Conservation (phyloP, 331 rosid genomes). For the Prunus yedoensis region DNA sequence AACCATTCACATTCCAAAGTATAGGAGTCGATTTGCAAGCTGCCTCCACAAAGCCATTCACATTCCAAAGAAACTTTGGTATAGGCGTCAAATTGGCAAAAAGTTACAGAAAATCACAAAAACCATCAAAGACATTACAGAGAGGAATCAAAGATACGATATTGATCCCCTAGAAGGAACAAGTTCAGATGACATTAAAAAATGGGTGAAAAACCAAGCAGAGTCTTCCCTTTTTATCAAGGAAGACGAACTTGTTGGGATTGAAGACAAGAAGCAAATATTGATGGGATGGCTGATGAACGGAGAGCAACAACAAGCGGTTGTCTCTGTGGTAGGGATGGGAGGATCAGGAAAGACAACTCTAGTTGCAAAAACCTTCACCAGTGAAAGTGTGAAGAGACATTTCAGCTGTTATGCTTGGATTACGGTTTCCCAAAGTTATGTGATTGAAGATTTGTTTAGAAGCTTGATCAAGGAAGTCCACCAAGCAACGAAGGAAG, state of each 20-base stretch:
- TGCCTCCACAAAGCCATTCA: too few species aligned
- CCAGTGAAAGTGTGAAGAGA: too few species aligned
- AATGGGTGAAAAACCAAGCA: background rate
- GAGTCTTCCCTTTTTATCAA: conserved; percentile 2
- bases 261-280: background rate
- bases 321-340: conserved; percentile 14
- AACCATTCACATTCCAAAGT: too few species aligned
- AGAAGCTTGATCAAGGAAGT: conserved; percentile 21
- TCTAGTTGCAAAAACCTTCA: too few species aligned
- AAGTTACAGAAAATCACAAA: too few species aligned
- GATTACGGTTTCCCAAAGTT: conserved; percentile 7
- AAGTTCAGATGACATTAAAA: background rate
- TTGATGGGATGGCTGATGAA: background rate
- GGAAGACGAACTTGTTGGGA: conserved; percentile 16
- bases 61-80: too few species aligned
- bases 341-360: conserved; percentile 5
- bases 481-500: conserved; percentile 9
- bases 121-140: too few species aligned
- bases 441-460: conserved; percentile 10
- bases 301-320: background rate
- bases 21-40: too few species aligned
- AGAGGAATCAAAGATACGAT: conserved; percentile 10
- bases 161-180: background rate
- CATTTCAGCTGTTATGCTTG: background rate
- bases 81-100: too few species aligned